phyloP scores from a whole-genome alignment of 352 stramenopile genomes.

The Phytophthora citrophthora region DNA sequence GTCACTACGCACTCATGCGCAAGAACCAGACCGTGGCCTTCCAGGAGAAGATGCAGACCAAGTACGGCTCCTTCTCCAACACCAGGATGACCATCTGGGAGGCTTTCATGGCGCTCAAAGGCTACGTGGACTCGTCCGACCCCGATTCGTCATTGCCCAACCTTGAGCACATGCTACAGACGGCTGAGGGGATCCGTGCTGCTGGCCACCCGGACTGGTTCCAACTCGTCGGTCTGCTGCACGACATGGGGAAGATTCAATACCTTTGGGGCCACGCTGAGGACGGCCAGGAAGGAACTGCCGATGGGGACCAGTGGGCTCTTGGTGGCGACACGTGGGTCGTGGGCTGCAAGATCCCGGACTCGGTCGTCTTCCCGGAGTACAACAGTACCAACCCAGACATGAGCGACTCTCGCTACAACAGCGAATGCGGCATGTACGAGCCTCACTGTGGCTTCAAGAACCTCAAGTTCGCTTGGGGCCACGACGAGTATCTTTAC shows the following conservation, averaged over 20 bases:
- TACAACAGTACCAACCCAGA: constrained; percentile 92
- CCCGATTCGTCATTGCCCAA: constrained; percentile 92
- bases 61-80: constrained; percentile 77
- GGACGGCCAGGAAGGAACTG: constrained; percentile 90
- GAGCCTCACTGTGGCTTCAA: constrained; percentile 88
- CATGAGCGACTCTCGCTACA: constrained; percentile 86
- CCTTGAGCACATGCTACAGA: constrained; percentile 94
- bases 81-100: constrained; percentile 93
- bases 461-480: constrained; percentile 92
- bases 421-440: constrained; percentile 91
- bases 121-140: constrained; percentile 94
- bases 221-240: constrained; percentile 90
- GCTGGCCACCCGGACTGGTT: constrained; percentile 93
- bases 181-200: constrained; percentile 91
- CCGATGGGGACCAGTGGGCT: constrained; percentile 91
- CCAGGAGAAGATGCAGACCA: constrained; percentile 71
- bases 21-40: constrained; percentile 76
- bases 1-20: constrained; percentile 85
- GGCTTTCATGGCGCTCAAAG: constrained; percentile 88
- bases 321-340: constrained; percentile 95
- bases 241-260: constrained; percentile 97
- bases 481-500: constrained; percentile 96
- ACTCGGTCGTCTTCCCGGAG: constrained; percentile 90
- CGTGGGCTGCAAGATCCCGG: constrained; percentile 89
- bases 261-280: constrained; percentile 89